Base-by-base conservation (phyloP, 768 basidiomycete genomes). In the Hypholoma sublateritium region DNA sequence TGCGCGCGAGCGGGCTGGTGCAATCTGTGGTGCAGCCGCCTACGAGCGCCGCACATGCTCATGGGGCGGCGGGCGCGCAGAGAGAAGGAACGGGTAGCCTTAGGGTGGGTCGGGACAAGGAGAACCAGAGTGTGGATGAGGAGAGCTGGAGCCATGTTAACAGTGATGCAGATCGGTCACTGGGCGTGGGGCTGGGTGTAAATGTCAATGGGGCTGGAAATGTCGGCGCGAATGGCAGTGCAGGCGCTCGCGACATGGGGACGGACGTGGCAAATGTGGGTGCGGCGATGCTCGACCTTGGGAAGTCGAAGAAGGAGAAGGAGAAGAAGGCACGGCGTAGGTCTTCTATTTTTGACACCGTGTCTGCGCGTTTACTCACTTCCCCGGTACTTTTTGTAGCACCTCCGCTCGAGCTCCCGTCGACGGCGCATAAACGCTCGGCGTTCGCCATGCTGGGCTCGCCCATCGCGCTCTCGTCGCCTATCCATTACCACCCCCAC, bases 321-420 rank as follows among this genome's bases (percentile, higher is more conserved):
- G 80, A 82, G 50, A 80, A 77, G 66, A 86, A 80, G 55, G 71
- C 67, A 28, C 77, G 78, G 61, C 81, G 88, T 90, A 70, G 72
- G 85, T 74, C 51, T 47, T 41, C n/a, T 25, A 46, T 32, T 14
- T 37, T 21, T 55, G 22, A 13, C 44, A 24, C 19, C 11, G 44
- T 35, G 34, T 25, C 25, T 17, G 43, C 35, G 3, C 22, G 22
- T 21, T 32, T 28, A 28, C n/a, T 48, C 9, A 14, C 35, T 55
- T n/a, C 34, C 19, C 34, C 7, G 9, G 24, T 17, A 14, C 19
- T 52, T 17, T 46, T 17, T 53, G 34, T 66, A 89, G 87, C 80
- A 1, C 79, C 86, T 41, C 76, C 82, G 0, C 70, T 88, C 8
- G 86, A 88, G 53, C 66, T 87, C 12, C 75, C 76, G 16, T 68